Base-by-base conservation (phyloP, 2,329 filamentous ascomycete genomes). In the Xylaria sp. region DNA sequence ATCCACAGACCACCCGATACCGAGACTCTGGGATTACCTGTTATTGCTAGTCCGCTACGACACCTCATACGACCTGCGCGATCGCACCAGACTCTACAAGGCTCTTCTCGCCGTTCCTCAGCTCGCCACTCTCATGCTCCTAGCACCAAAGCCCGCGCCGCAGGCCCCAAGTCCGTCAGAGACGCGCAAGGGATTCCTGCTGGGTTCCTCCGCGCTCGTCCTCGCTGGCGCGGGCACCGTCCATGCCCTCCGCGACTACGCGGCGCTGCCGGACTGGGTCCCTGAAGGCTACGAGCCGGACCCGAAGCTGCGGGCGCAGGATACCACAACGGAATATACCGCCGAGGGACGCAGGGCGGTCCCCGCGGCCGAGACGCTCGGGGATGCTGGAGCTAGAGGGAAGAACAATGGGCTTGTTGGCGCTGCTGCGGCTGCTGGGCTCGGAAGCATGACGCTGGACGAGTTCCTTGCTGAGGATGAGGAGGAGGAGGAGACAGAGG, bases 131-230 rank as follows among this genome's bases (percentile, higher is more conserved):
- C 82, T 99, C 13, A 90, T 98, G 74, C 87, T 99, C 0, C 85
- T 98, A 1, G 95, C 95, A 0, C 93, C 95, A 0, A 99, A 99
- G 74, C 94, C 95, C 0, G 92, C 95, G 0, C 95, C 95, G 0
- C 92, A 96, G 63, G 90, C 91, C 0, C 93, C 93, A 0, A 96
- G 91, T 61, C 95, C 95, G 0, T 96, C 92, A 0, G 93, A 97
- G 73, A 88, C 86, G 2, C 86, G 93, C 33, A 91, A 89, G 66
- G 89, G 87, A 0, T 90, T 94, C 60, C 82, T 89, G 1, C 82
- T 99, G 0, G 95, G 95, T 10, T 95, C 92, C 2, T 87, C 94
- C 1, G 94, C 92, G 15, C 84, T 98, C 0, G 90, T 97, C 0
- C 81, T 98, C 10, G 93, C 91, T 1, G 87, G 88, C 1, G 90